Conservation (phyloP, 2,329 filamentous ascomycete genomes). For the Lasiodiplodia theobromae region DNA sequence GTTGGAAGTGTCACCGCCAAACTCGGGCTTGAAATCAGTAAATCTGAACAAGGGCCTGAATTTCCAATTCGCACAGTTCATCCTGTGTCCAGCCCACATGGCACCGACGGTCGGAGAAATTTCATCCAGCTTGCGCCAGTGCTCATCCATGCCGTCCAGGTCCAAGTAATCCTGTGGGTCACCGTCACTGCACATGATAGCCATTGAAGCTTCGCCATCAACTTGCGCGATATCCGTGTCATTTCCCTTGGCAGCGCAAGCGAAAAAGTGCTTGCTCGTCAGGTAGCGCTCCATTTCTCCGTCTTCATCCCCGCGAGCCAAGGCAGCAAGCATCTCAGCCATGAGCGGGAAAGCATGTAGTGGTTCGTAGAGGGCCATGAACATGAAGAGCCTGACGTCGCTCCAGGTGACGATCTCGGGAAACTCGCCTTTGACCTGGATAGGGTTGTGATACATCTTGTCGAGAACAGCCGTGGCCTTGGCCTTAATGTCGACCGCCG, state of each 20-base stretch:
- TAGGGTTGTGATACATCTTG: conserved; percentile 50
- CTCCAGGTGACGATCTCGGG: conserved; percentile 51
- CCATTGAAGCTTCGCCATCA: conserved; percentile 35
- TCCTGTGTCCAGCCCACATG: conserved; percentile 46
- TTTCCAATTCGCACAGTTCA: conserved; percentile 50
- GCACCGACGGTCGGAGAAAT: conserved; percentile 47
- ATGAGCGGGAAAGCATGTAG: conserved; percentile 42
- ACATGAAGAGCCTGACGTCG: conserved; percentile 48
- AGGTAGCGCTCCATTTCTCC: conserved; percentile 33
- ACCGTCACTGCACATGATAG: conserved; percentile 52
- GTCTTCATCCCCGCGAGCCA: conserved; percentile 44
- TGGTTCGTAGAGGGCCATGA: conserved; percentile 48
- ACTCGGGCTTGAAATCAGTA: conserved; percentile 32
- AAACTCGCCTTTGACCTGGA: conserved; percentile 41
- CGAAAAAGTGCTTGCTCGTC: conserved; percentile 37
- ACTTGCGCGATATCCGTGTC: conserved; percentile 33
- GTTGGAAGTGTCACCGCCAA: conserved; percentile 53
- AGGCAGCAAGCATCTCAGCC: conserved; percentile 43
- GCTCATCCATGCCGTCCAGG: conserved; percentile 41
- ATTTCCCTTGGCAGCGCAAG: conserved; percentile 40
- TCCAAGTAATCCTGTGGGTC: conserved; percentile 40
- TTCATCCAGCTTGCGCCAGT: conserved; percentile 43
- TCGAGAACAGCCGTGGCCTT: conserved; percentile 43
- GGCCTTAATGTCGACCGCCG: conserved; percentile 45
- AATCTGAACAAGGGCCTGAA: conserved; percentile 47